Percentiles rank a stretch among this genome's conserved stretches.
phyloP scores from a whole-genome alignment of 441 rosid genomes.

The Corymbia calophylla region DNA sequence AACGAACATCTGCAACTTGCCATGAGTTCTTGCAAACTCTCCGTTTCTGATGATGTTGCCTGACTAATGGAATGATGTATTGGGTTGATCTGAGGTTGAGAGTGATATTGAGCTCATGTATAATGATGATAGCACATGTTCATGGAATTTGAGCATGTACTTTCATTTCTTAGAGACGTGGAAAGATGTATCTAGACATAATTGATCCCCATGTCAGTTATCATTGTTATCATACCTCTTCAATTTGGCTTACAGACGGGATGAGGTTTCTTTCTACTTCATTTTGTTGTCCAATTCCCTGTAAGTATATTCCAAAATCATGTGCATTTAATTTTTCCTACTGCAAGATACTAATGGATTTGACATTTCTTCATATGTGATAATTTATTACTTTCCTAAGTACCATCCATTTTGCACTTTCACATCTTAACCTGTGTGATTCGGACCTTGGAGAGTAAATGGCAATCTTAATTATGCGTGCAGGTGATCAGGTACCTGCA shows the following conservation, averaged over 20 bases:
- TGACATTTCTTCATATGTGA: background rate
- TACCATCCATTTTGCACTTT: background rate
- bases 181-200: background rate
- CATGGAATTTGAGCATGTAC: background rate
- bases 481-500: constrained; percentile 74
- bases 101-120: background rate
- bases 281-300: background rate
- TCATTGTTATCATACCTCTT: background rate
- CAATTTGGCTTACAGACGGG: background rate
- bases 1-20: background rate
- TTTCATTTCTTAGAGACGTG: background rate
- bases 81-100: background rate
- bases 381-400: background rate
- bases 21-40: background rate
- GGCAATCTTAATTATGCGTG: constrained; percentile 11
- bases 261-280: background rate
- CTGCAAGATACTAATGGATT: background rate
- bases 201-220: background rate
- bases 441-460: background rate
- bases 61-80: background rate
- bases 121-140: background rate
- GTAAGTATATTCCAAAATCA: background rate
- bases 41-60: background rate
- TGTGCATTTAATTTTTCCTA: background rate
- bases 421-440: background rate